Evolutionary conservation across 2,329 filamentous ascomycete genomes (phyloP), one percentile per base, ranked within the genome.

Genomic region (Exophiala alcalophila): DNA sequence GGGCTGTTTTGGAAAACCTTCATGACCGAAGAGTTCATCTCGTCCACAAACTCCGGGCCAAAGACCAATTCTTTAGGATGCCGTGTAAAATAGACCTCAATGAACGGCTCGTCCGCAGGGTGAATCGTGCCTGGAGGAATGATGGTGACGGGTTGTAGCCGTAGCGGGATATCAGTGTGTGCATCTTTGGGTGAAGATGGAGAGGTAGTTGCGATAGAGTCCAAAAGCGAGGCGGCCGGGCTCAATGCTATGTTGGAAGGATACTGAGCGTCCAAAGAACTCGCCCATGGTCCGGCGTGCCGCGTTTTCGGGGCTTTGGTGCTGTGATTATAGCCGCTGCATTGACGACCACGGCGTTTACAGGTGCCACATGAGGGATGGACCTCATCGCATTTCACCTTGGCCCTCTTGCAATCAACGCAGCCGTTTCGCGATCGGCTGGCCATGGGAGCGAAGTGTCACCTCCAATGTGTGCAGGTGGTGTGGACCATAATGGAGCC

Each of bases 21-120:
- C 10, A 63, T 31, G 2, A 61, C 57, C 36, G 55, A 54, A 11
- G 58, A 52, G 31, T 63, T 63, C 61, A 62, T 62, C 49, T 63
- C 60, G 19, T 57, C 35, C 15, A 61, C 52, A 27, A 63, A 63
- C 28, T 62, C 59, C 4, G 46, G 29, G 12, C 57, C 54, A n/a
- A 63, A 59, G 26, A 58, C 53, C 25, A 61, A 42, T 9, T 63
- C 60, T 10, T 39, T 42, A 1, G 59, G 60, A 31, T 63, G 60
- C 4, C 59, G 51, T 24, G 41, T 56, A 41, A 63, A 63, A 40
- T 62, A 63, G 1, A 57, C 21, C 30, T 61, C 55, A 32, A 63
- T 53, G 11, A 54, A 53, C 9, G 55, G 47, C 32, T 60, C 47
- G 32, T 63, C 61, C 4, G 54, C 53, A 6, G 41, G 32, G 10